A percentile compares a stretch with the other conserved stretches of the same genome.
Evolutionary conservation across 257 asterid species (phyloP).

Genomic region (Thymus quinquecostatus): DNA sequence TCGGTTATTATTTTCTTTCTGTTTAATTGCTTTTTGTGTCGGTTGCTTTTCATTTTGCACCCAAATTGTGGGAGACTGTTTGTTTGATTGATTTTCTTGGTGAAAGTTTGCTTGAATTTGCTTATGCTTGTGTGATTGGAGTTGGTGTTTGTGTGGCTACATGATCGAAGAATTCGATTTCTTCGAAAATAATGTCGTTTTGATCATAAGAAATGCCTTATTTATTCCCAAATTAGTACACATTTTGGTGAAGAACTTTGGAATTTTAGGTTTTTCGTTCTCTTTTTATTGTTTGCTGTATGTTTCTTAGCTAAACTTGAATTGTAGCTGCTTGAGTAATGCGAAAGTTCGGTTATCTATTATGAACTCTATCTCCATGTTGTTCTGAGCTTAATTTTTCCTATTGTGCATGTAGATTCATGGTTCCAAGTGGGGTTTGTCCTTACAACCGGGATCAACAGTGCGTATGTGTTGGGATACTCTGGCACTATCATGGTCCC

Average conservation of each 20-base stretch:
- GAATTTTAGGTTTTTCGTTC: neutral
- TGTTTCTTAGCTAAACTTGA: neutral
- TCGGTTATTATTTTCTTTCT: neutral
- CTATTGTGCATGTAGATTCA: constrained; percentile 66
- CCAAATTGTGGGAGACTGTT: neutral
- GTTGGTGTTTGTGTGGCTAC: no score
- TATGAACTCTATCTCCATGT: constrained; percentile 1
- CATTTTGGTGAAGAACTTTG: neutral
- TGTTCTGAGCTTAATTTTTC: neutral
- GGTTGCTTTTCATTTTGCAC: neutral
- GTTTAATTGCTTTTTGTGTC: neutral
- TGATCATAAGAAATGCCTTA: neutral
- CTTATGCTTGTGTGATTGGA: no score
- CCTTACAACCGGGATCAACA: constrained; percentile 92
- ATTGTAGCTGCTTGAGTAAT: neutral
- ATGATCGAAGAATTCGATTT: constrained; percentile 4
- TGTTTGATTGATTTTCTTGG: neutral
- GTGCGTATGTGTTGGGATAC: constrained; percentile 95
- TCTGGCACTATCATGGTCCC: constrained; percentile 96
- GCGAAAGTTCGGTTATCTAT: neutral
- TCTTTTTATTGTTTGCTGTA: neutral
- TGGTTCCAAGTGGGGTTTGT: constrained; percentile 98
- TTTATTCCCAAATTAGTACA: neutral
- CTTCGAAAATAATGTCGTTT: neutral
- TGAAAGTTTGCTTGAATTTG: neutral